phyloP scores from a whole-genome alignment of 352 stramenopile species.

The Albugo candida region DNA sequence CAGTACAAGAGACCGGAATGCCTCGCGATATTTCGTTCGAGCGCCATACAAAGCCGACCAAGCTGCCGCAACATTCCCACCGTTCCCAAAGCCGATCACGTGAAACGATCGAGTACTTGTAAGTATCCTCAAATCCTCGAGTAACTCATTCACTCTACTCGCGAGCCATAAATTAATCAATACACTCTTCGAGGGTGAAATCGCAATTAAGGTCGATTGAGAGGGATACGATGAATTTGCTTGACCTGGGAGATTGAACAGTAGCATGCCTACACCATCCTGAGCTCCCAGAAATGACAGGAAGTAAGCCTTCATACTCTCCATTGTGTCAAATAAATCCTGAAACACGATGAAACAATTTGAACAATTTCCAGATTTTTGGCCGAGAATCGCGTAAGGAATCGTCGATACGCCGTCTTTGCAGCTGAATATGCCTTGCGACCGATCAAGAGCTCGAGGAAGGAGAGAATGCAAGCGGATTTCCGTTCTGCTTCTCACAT shows the following conservation, averaged over 20 bases:
- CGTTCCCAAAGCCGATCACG: slow-evolving; percentile 79
- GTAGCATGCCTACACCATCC: slow-evolving; percentile 58
- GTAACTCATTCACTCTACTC: slow-evolving; percentile 64
- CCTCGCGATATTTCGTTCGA: slow-evolving; percentile 16
- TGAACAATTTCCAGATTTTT: slow-evolving; percentile 25
- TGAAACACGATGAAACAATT: slow-evolving; percentile 81
- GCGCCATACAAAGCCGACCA: slow-evolving; percentile 31
- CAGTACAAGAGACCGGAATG: slow-evolving; percentile 54
- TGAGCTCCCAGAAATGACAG: slow-evolving; percentile 54
- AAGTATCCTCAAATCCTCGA: slow-evolving; percentile 72
- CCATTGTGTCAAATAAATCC: slow-evolving; percentile 86
- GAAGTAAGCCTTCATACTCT: slow-evolving; percentile 80
- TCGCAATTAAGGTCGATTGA: background rate
- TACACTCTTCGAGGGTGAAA: slow-evolving; percentile 4
- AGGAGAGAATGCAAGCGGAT: background rate
- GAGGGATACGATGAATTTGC: slow-evolving; percentile 40
- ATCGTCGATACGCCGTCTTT: slow-evolving; percentile 58
- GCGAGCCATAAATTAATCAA: slow-evolving; percentile 76
- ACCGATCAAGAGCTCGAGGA: background rate
- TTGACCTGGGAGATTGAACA: slow-evolving; percentile 86
- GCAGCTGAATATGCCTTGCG: slow-evolving; percentile 28
- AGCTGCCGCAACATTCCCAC: slow-evolving; percentile 57
- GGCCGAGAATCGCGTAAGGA: slow-evolving; percentile 61
- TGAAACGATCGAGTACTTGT: slow-evolving; percentile 59
- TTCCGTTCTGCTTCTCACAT: slow-evolving; percentile 11